These are phyloP conservation scores for Podospora didyma DNA, from an alignment of 495 filamentous ascomycete genomes.

Conservation along the genomic window DNA sequence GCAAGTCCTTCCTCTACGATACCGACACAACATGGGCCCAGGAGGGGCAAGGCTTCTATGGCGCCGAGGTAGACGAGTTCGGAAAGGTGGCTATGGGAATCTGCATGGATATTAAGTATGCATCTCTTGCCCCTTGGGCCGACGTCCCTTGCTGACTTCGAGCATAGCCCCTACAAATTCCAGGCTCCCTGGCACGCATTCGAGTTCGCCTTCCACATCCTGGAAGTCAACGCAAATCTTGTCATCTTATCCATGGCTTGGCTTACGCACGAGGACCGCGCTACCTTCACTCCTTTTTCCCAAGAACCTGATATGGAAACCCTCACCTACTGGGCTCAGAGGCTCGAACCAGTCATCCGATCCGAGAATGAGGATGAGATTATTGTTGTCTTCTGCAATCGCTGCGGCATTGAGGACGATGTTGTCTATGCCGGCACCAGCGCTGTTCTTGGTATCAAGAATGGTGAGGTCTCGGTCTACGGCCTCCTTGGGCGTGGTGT, in stretches of 20 bases:
- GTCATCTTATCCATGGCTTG: constrained; percentile 88
- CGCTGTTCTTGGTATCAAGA: constrained; percentile 69
- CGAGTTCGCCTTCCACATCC: constrained; percentile 78
- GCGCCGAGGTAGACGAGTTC: constrained; percentile 44
- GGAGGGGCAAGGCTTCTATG: constrained; percentile 67
- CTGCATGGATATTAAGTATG: constrained; percentile 74
- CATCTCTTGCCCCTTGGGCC: not conserved
- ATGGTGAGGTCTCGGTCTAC: constrained; percentile 62
- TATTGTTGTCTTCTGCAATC: constrained; percentile 81
- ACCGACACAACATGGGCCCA: constrained; percentile 89
- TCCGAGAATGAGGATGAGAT: constrained; percentile 55
- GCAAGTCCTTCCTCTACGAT: constrained; percentile 86
- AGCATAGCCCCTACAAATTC: constrained; percentile 48
- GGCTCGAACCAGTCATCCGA: constrained; percentile 69
- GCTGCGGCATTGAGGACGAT: constrained; percentile 66
- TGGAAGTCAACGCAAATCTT: constrained; percentile 60
- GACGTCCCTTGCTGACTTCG: not conserved
- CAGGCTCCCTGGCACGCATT: constrained; percentile 71
- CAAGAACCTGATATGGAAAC: constrained; percentile 72
- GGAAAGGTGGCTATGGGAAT: constrained; percentile 78
- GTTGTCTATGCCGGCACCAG: constrained; percentile 86
- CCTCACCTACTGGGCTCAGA: constrained; percentile 79
- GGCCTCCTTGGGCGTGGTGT: constrained; percentile 61
- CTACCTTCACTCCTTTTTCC: constrained; percentile 36
- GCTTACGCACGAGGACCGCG: constrained; percentile 59